phyloP scores from a whole-genome alignment of 2,329 filamentous ascomycete genomes.

The Cladosporium sp. region DNA sequence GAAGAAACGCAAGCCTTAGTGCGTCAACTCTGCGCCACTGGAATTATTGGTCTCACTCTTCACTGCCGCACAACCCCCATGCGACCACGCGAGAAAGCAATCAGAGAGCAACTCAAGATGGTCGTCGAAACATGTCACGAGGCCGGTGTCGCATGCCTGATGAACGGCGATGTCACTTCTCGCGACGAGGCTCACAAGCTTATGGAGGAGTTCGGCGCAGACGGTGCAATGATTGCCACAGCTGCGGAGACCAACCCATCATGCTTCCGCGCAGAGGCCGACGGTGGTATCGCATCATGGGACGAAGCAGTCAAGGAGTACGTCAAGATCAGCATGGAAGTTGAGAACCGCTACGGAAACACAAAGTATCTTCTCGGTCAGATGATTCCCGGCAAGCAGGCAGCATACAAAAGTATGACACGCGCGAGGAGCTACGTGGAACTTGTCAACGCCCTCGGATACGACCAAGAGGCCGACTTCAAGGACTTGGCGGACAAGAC shows the following conservation, averaged over 20 bases:
- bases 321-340: conserved; percentile 65
- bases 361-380: conserved; percentile 88
- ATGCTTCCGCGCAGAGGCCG: conserved; percentile 67
- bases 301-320: conserved; percentile 73
- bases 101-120: conserved; percentile 82
- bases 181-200: conserved; percentile 69
- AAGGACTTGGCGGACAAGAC: conserved; percentile 59
- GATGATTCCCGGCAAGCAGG: conserved; percentile 76
- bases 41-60: conserved; percentile 86
- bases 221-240: conserved; percentile 96
- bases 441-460: conserved; percentile 60
- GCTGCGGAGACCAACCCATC: conserved; percentile 88
- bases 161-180: conserved; percentile 87
- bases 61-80: conserved; percentile 97
- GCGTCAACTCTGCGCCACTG: conserved; percentile 72
- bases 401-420: conserved; percentile 59
- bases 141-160: conserved; percentile 83
- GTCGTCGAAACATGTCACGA: conserved; percentile 75
- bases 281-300: conserved; percentile 73
- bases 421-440: conserved; percentile 67
- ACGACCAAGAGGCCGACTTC: conserved; percentile 51
- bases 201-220: conserved; percentile 74
- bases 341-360: conserved; percentile 85
- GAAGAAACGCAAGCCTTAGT: conserved; percentile 76
- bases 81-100: conserved; percentile 83